These are phyloP conservation scores for Wickerhamomyces hampshirensis DNA, from an alignment of 805 yeast species.

Conservation along the genomic window DNA sequence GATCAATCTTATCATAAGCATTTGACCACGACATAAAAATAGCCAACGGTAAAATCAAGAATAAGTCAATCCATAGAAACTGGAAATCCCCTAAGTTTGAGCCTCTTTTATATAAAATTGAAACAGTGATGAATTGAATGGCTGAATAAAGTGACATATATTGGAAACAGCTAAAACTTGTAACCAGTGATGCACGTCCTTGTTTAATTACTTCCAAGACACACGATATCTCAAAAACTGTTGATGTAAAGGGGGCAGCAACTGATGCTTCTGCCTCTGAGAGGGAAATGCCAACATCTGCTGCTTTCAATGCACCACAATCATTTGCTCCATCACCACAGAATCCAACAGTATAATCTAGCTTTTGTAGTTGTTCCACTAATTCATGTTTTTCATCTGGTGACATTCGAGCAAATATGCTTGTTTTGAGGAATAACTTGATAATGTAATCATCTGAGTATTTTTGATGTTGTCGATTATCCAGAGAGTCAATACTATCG, in stretches of 20 bases:
- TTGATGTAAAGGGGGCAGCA: constrained; percentile 96
- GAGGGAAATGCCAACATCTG: constrained; percentile 93
- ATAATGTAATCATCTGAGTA: constrained; percentile 39
- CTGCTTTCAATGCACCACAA: constrained; percentile 97
- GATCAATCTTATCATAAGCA: constrained; percentile 55
- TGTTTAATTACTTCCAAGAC: constrained; percentile 87
- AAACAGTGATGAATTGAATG: constrained; percentile 86
- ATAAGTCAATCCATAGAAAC: constrained; percentile 87
- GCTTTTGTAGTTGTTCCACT: constrained; percentile 75
- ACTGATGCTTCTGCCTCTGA: constrained; percentile 98
- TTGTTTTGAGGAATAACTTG: constrained; percentile 62
- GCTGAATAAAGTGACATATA: constrained; percentile 97
- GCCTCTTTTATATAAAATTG: constrained; percentile 81
- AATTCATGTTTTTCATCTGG: constrained; percentile 98
- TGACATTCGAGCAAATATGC: constrained; percentile 93
- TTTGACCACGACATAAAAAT: constrained; percentile 97
- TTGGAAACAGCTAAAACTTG: constrained; percentile 95
- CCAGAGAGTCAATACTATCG: constrained; percentile 6
- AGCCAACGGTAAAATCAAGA: constrained; percentile 89
- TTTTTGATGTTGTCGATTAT: not conserved
- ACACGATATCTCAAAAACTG: constrained; percentile 86
- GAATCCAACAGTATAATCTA: constrained; percentile 92
- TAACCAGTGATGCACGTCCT: constrained; percentile 92
- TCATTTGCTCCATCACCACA: constrained; percentile 99
- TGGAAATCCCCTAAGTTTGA: constrained; percentile 96